Base-by-base conservation (phyloP, 805 yeast genomes). In the Yarrowia phangngaensis region DNA sequence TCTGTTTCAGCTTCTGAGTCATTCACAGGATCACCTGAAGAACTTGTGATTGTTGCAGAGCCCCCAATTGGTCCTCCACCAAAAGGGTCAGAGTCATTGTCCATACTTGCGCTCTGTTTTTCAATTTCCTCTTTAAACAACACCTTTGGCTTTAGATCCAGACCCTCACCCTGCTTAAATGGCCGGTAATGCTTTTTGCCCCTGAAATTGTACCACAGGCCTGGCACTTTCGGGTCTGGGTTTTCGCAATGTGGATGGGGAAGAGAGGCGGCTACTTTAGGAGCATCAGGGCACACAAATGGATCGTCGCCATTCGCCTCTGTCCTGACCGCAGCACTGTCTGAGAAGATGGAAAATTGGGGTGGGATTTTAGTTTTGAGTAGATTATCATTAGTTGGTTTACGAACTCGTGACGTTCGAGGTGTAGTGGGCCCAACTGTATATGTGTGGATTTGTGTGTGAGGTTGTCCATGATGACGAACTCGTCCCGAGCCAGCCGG, bases 1-100 rank as follows among this genome's bases (percentile, higher is more conserved):
- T 41, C 48, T 8, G 48, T 41, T 13, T 41, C 48, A 8, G 48
- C 48, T 15, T 41, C 48, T 17, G 48, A 41, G 23, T 41, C 48
- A 12, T 11, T 26, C 14, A 5, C 28, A 12, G n/a, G 14, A 26
- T 5, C 28, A 26, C 14, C 28, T n/a, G n/a, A n/a, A n/a, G n/a
- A n/a, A n/a, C n/a, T 26, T 6, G n/a, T n/a, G 23, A 11, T 23
- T 19, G 22, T 14, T 5, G 13, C 12, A 7, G 22, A 3, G 9
- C 6, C 28, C 6, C 35, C 34, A n/a, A 41, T 41, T 4, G 48
- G 20, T 9, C 28, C 34, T 2, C 35, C 48, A 20, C 35, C 48
- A 8, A 29, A 29, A 7, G 28, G 35, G 27, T 9, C 11, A 9
- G 11, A 24, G 27, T 9, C 12, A 29, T 29, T 29, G 29, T 29